Evolutionary conservation across 1,139 yeast genomes (phyloP).

Genomic region (Hyphopichia khmerensis): DNA sequence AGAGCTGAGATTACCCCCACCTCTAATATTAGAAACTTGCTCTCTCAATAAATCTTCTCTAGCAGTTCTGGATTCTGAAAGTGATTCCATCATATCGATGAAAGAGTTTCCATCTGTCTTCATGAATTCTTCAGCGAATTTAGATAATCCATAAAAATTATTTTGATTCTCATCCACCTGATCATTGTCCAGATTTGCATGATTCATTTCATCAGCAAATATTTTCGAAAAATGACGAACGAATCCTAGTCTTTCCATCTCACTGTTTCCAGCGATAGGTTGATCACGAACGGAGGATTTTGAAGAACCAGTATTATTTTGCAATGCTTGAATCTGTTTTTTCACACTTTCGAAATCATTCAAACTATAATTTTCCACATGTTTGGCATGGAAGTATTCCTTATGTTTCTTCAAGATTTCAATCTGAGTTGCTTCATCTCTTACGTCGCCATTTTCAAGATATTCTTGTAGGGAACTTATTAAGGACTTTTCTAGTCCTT

Average conservation of each 20-base stretch:
- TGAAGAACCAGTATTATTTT: slow-evolving; percentile 29
- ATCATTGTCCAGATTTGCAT: background rate
- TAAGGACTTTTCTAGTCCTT: background rate
- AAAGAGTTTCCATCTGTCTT: slow-evolving; percentile 74
- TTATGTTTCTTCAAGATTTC: slow-evolving; percentile 56
- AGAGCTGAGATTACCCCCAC: background rate
- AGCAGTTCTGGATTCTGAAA: slow-evolving; percentile 58
- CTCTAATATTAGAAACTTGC: slow-evolving; percentile 2
- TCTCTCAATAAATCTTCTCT: slow-evolving; percentile 41
- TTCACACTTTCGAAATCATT: background rate
- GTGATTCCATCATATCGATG: slow-evolving; percentile 73
- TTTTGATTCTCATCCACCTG: background rate
- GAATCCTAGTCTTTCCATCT: slow-evolving; percentile 26
- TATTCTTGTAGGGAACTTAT: background rate
- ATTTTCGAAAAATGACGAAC: slow-evolving; percentile 27
- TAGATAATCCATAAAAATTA: slow-evolving; percentile 37
- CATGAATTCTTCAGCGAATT: slow-evolving; percentile 75
- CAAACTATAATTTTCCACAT: slow-evolving; percentile 17
- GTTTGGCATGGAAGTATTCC: slow-evolving; percentile 22
- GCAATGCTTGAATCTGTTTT: slow-evolving; percentile 19
- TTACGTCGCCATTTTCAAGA: background rate
- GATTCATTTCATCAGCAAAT: slow-evolving; percentile 11
- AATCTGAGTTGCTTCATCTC: background rate
- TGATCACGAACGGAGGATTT: slow-evolving; percentile 11
- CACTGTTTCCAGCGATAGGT: slow-evolving; percentile 27